Conservation (phyloP, 2,329 filamentous ascomycete genomes). For the Fusarium euwallaceae region DNA sequence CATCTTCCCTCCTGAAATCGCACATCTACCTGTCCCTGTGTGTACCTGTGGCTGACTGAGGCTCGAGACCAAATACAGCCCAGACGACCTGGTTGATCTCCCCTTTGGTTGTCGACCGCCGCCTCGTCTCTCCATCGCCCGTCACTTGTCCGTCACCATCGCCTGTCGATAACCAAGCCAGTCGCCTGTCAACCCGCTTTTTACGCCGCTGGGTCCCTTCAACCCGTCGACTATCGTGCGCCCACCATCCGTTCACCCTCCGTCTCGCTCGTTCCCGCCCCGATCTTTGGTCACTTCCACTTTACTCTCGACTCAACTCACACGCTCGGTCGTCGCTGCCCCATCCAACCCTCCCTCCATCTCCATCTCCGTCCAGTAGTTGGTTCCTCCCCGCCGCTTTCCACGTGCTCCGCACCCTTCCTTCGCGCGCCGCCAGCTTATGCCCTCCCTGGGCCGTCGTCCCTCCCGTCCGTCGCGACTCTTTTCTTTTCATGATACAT, state of each 20-base stretch:
- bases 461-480: conserved; percentile 36
- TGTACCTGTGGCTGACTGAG: conserved; percentile 20
- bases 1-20: conserved; percentile 8
- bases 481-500: conserved; percentile 44
- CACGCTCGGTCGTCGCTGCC: conserved; percentile 22
- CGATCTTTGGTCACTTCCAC: conserved; percentile 26
- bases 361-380: conserved; percentile 11
- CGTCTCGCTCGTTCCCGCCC: conserved; percentile 28
- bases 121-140: not conserved
- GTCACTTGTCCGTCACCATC: conserved; percentile 12
- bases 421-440: conserved; percentile 33
- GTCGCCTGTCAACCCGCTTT: conserved; percentile 27
- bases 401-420: conserved; percentile 43
- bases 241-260: conserved; percentile 20
- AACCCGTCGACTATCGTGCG: conserved; percentile 23
- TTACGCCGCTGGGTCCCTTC: conserved; percentile 11
- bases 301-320: conserved; percentile 37
- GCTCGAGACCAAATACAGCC: conserved; percentile 4
- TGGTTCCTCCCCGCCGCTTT: conserved; percentile 28
- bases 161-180: conserved; percentile 10
- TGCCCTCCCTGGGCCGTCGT: conserved; percentile 25
- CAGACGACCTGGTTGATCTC: conserved; percentile 6
- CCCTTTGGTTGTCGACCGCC: not conserved
- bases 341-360: conserved; percentile 22
- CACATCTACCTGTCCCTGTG: not conserved